phyloP scores from a whole-genome alignment of 345 rosid genomes.

The Psidium friedrichsthalianum region DNA sequence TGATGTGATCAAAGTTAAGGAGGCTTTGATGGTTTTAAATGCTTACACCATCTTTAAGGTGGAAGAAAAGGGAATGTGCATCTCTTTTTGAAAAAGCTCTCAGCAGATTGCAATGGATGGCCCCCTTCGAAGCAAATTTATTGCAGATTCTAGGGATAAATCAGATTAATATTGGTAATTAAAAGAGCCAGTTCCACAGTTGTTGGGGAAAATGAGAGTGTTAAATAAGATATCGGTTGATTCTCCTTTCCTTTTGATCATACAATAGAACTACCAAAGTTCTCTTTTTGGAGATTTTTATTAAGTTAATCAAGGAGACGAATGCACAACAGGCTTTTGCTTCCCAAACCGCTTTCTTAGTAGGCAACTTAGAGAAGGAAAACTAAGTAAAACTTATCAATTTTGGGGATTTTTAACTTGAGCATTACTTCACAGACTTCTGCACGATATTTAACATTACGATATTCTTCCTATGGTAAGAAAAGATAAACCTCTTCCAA shows the following conservation, averaged over 20 bases:
- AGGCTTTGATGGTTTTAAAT: not conserved
- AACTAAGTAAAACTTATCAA: not conserved
- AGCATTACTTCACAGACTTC: not conserved
- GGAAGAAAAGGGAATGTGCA: not conserved
- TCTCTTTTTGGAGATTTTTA: not conserved
- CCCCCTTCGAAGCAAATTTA: not conserved
- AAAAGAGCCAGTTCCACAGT: not conserved
- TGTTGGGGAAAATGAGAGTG: not conserved
- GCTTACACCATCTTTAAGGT: not conserved
- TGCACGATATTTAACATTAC: not conserved
- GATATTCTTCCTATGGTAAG: not conserved
- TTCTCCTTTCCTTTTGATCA: not conserved
- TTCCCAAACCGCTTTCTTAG: not conserved
- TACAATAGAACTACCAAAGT: not conserved
- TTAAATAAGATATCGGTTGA: not conserved
- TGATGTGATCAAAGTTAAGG: not conserved
- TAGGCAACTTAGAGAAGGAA: not conserved
- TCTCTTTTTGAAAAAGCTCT: not conserved
- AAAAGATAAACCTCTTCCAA: not conserved
- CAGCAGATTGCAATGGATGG: not conserved
- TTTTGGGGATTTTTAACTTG: not conserved
- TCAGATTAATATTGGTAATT: not conserved
- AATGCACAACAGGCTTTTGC: not conserved
- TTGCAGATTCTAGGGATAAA: not conserved
- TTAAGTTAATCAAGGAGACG: not conserved